Evolutionary conservation across 208 protist genomes (phyloP), one percentile per base, ranked within the genome.

Genomic region (Phytomonas serpens): DNA sequence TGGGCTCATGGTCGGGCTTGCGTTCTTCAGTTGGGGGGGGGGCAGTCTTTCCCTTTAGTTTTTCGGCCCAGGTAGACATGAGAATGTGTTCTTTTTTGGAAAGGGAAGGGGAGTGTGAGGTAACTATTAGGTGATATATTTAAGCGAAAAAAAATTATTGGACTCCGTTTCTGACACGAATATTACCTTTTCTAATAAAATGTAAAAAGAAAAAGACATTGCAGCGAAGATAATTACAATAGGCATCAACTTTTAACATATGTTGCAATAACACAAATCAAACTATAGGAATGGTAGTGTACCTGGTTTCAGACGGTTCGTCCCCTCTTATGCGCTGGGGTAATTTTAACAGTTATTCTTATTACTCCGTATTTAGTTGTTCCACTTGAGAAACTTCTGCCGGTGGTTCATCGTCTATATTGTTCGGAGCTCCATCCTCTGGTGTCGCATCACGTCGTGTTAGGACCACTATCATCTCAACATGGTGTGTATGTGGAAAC

Each of bases 401-500:
- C 13, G 40, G 40, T 11, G 40, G 40, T 19, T 47, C 32, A 6
- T 73, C 72, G 16, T 38, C 68, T 33, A 69, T 68, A 62, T 61
- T 66, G 57, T 77, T 63, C 11, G 34, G 13, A 23, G n/a, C 51
- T 27, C 16, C 36, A 36, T 34, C 68, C 6, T 13, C 69, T 23
- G 33, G 47, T 7, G 42, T 33, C 31, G 57, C 23, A n/a, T 51
- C 34, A 23, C 71, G 72, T 66, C 93, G 82, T 51, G 90, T 85
- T 61, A 98, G 81, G 27, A 98, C 84, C 0, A 87, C 87, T 31
- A 99, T 87, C 81, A 98, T 90, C 83, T 99, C 97, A 30, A 92
- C 85, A 72, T 98, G 93, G 38, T 93, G 89, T 38, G 96, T 98
- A 80, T 98, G 97, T 9, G 97, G 97, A 73, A 99, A 99, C 33